Percentiles rank a stretch among this genome's conserved stretches.
These are phyloP conservation scores for Lachnellula occidentalis DNA, from an alignment of 2,329 filamentous ascomycete genomes.

Conservation along the genomic window DNA sequence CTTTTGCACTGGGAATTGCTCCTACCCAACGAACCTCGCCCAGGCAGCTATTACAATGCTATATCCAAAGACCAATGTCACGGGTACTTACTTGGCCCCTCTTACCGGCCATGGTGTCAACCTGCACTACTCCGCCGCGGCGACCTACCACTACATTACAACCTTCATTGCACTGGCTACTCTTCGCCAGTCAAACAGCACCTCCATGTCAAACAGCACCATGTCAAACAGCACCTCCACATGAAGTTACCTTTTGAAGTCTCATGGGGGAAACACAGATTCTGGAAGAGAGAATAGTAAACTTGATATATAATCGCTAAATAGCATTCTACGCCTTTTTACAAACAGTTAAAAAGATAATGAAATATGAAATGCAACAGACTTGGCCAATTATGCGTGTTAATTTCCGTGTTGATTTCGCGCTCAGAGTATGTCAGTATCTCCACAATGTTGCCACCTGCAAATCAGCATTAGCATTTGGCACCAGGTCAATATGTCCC, in stretches of 20 bases:
- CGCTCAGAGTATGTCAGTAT: conserved; percentile 34
- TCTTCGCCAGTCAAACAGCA: too few relatives aligned
- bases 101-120: conserved; percentile 1
- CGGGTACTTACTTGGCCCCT: background rate
- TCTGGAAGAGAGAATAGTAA: too few relatives aligned
- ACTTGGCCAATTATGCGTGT: background rate
- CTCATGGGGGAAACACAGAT: too few relatives aligned
- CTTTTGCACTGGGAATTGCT: background rate
- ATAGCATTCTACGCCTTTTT: too few relatives aligned
- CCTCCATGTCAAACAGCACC: too few relatives aligned
- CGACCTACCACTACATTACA: background rate
- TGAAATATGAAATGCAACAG: too few relatives aligned
- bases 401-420: conserved; percentile 24
- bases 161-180: background rate
- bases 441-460: conserved; percentile 32
- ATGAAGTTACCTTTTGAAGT: too few relatives aligned
- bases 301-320: too few relatives aligned
- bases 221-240: too few relatives aligned
- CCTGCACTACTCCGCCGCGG: background rate
- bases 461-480: conserved; percentile 15
- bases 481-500: conserved; percentile 31
- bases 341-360: too few relatives aligned
- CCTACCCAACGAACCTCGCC: background rate
- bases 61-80: background rate
- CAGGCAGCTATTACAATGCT: background rate